These are phyloP conservation scores for Corylus heterophylla DNA, from an alignment of 306 rosid genomes.

Conservation along the genomic window DNA sequence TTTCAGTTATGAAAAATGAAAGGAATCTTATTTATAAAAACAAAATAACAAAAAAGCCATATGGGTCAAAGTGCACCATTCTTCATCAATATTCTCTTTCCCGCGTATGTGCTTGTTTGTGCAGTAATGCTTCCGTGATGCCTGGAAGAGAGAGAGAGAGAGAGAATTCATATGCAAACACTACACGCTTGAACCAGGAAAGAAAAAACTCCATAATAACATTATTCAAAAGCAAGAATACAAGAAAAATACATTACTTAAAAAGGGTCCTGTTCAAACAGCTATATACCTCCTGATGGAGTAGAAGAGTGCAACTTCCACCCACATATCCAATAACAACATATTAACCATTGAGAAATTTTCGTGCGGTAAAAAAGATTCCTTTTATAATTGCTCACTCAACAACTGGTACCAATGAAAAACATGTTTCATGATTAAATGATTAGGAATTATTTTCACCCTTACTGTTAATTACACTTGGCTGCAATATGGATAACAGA, in stretches of 20 bases:
- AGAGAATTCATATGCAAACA: not conserved
- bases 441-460: not conserved
- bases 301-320: not conserved
- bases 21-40: conserved; percentile 4
- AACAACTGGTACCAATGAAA: not conserved
- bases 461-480: not conserved
- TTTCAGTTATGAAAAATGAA: conserved; percentile 22
- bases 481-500: not conserved
- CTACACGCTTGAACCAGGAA: not conserved
- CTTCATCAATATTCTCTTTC: conserved; percentile 71
- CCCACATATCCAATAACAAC: conserved; percentile 17
- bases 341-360: not conserved
- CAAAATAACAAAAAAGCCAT: conserved; percentile 19
- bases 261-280: not conserved
- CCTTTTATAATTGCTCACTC: not conserved
- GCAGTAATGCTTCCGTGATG: conserved; percentile 88
- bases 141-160: conserved; percentile 40
- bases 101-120: conserved; percentile 67
- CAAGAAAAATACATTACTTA: not conserved
- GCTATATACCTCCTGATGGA: not conserved
- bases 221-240: conserved; percentile 17
- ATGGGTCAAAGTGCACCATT: conserved; percentile 54
- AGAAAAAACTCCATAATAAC: not conserved
- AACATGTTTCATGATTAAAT: not conserved
- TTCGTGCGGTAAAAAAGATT: not conserved